Evolutionary conservation across 2,329 filamentous ascomycete species (phyloP), one percentile per base, ranked within the genome.

Genomic region (Colletotrichum spinosum): DNA sequence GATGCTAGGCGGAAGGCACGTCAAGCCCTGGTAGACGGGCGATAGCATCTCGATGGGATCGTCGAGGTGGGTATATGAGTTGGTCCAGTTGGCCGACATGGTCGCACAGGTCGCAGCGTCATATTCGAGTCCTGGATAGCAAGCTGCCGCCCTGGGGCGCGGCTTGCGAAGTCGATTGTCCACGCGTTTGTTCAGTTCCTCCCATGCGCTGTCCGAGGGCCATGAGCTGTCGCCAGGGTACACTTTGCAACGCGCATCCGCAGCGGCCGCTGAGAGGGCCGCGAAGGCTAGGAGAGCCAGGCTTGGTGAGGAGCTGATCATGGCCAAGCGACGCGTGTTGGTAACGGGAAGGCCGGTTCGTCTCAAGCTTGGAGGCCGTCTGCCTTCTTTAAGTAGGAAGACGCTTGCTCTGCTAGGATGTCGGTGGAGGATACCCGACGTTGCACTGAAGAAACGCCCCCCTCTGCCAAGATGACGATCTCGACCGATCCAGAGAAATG

Each of bases 1-100:
- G 12, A 60, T 44, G 9, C 39, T 51, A 2, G 61, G 61, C 3
- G 61, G 56, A 12, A 65, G n/a, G 17, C 56, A 65, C 1, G 56
- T 65, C 35, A 60, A 25, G 34, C 61, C 61, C n/a, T 60, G 55
- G 25, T 65, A 55, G 2, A 65, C 55, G 1, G 61, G 61, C 42
- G 56, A 65, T 11, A 60, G 25, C 50, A 55, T 61, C 41, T 60
- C 55, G 8, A 61, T 55, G 8, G 61, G 61, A 12, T 65, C 61
- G 8, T 61, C 46, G 8, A 55, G 46, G 34, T 65, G 61, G 3
- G n/a, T 45, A 41, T 65, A 61, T 4, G 61, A 51, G 17, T 49
- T 46, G 17, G 44, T 55, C 56, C 61, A 65, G 10, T 34, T 54
- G 50, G 44, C 45, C 13, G 61, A 54, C 44, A 65, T 60, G 3